Base-by-base conservation (phyloP, 495 filamentous ascomycete species). In the Neurospora sp. region DNA sequence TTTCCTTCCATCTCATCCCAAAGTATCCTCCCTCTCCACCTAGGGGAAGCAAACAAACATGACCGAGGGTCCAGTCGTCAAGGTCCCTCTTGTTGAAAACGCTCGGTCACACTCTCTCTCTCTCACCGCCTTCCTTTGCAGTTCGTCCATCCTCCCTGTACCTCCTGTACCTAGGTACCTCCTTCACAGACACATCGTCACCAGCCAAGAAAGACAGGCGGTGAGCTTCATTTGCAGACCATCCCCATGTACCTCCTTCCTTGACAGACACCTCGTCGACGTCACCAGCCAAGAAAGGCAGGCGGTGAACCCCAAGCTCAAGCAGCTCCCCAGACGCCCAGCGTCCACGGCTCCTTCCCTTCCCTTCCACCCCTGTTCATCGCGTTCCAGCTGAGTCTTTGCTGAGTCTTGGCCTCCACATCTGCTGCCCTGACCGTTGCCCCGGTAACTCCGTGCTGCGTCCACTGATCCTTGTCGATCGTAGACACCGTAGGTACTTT, bases 401-500 rank as follows among this genome's bases (percentile, higher is more conserved):
- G 87, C 76, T 81, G 86, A 45, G 81, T 84, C 79, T 84, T 85
- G 71, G 81, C 80, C 72, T 87, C 85, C 10, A 86, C 82, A 38
- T 95, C 92, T 10, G 40, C 81, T 82, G 16, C 91, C 87, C 77
- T 86, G 88, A 73, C 83, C 14, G 53, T 89, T 0, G 92, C 92
- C 4, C 93, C 93, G 22, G 88, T 86, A 45, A 91, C 81, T 3
- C 94, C 94, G 75, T 96, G 87, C 73, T 91, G 89, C 71, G 93
- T 82, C 84, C 93, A 97, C 44, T 89, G 87, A 68, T 99, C 96
- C 48, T 92, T 85, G 74, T 98, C 96, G 44, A 98, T 87, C 76
- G 94, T 91, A 3, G 94, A 90, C 61, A 94, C 83, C 0, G 93
- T 91, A 38, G 89, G 89, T 37, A 96, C 85, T 75, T 94, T 94